Evolutionary conservation across 1,284 basidiomycete species (phyloP), one percentile per base, ranked within the genome.

Genomic region (Calocybe gambosa): DNA sequence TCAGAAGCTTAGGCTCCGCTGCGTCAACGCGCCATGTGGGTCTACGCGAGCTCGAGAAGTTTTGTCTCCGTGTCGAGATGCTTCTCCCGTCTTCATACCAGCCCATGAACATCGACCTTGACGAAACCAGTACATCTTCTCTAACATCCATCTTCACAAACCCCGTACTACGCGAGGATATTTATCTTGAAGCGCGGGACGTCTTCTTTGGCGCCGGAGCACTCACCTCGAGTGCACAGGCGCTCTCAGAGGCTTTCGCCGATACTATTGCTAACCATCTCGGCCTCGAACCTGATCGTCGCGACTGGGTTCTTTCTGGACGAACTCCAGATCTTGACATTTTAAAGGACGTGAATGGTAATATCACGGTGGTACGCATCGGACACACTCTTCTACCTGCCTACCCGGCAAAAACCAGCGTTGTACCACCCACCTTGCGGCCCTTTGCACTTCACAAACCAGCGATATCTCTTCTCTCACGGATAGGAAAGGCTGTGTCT

Each of bases 361-460:
- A 69, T 15, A 66, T 72, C 12, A 63, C 68, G 8, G 74, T 74
- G n/a, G 67, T 89, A 4, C 65, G 68, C 39, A 65, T 82, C 18
- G 85, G 85, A 1, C 70, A 78, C 7, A 76, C 75, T 16, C 69
- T 72, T 38, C 67, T 90, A 12, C 57, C 60, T 5, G 78, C 81
- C 9, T 67, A 67, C 21, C 52, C 60, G 5, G 56, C 55, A 8
- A 73, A 71, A 51, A 53, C 57, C 6, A 67, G 69, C 37, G 62
- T 72, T 33, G 39, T 29, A 3, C 54, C 62, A 1, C 52, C 63
- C 6, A 50, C 57, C 3, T 56, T 63, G 13, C 73, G 83, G 12
- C 89, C 89, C 0, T 99, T 96, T 58, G 93, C 91, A 1, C 73
- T 98, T 67, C 96, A 96, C 55, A 82, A 85, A 52, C 93, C 93